phyloP scores from a whole-genome alignment of 2,329 filamentous ascomycete genomes.

The Verticillium longisporum region DNA sequence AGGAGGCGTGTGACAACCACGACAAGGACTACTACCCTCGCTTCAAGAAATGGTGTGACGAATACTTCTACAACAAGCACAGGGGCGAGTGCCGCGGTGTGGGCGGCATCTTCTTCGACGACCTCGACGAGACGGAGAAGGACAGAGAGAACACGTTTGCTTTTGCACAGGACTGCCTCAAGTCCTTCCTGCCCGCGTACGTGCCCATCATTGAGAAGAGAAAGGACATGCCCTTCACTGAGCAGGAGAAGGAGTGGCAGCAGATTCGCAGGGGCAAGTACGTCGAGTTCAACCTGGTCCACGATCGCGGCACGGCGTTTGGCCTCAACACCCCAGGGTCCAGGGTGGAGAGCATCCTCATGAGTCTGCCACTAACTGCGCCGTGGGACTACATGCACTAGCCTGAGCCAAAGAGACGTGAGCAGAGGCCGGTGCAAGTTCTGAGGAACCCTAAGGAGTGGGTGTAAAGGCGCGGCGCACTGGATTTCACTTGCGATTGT shows the following conservation, averaged over 20 bases:
- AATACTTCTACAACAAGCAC: constrained; percentile 95
- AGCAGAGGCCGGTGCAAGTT: constrained; percentile 74
- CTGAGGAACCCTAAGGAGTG: constrained; percentile 59
- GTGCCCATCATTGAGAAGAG: constrained; percentile 80
- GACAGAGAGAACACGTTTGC: constrained; percentile 85
- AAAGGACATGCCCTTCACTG: constrained; percentile 87
- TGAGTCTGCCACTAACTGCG: constrained; percentile 91
- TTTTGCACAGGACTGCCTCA: constrained; percentile 79
- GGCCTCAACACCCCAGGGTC: constrained; percentile 88
- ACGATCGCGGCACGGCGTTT: constrained; percentile 92
- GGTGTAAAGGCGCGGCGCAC: constrained; percentile 38
- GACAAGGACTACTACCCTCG: constrained; percentile 85
- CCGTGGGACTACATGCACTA: constrained; percentile 95
- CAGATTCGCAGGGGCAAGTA: constrained; percentile 91
- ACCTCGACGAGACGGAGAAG: constrained; percentile 80
- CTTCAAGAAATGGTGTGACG: constrained; percentile 98
- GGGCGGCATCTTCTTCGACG: constrained; percentile 98
- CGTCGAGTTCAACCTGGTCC: constrained; percentile 96
- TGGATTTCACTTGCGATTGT: background rate
- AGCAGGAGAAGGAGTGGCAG: constrained; percentile 90
- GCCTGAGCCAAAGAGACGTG: constrained; percentile 65
- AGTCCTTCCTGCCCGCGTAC: constrained; percentile 85
- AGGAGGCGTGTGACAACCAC: constrained; percentile 87
- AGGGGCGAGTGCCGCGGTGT: constrained; percentile 79
- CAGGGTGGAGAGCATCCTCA: constrained; percentile 91